phyloP scores from a whole-genome alignment of 2,329 filamentous ascomycete species.

The Colletotrichum paranaense region DNA sequence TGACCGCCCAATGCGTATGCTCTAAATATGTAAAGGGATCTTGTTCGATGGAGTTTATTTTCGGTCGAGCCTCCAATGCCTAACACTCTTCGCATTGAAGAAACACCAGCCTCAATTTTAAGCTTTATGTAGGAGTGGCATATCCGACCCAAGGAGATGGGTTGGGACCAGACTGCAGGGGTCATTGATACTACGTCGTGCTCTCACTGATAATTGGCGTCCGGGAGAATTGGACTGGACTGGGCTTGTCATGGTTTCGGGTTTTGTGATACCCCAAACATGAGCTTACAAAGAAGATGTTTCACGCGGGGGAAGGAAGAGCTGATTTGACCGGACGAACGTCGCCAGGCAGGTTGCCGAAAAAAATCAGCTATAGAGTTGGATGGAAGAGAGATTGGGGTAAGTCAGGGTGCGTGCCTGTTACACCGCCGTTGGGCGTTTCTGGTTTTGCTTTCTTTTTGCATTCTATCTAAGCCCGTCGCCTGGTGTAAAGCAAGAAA shows the following conservation, averaged over 20 bases:
- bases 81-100: constrained; percentile 7
- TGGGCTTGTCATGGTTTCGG: background rate
- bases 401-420: no score
- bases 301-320: background rate
- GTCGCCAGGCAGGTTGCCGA: background rate
- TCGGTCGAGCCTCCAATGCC: background rate
- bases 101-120: background rate
- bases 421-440: no score
- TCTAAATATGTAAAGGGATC: background rate
- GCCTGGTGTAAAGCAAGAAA: no score
- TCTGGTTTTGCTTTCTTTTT: no score
- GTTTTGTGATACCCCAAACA: background rate
- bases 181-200: no score
- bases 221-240: no score
- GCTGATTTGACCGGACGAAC: background rate
- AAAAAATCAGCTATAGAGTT: no score
- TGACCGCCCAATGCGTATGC: background rate
- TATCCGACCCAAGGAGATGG: background rate
- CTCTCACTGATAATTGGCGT: no score
- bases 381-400: no score
- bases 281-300: background rate
- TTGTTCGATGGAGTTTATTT: background rate
- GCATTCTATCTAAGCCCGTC: no score
- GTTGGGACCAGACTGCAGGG: background rate
- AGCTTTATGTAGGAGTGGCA: background rate